These are phyloP conservation scores for Discostella pseudostelligera DNA, from an alignment of 108 stramenopile genomes.

Conservation along the genomic window DNA sequence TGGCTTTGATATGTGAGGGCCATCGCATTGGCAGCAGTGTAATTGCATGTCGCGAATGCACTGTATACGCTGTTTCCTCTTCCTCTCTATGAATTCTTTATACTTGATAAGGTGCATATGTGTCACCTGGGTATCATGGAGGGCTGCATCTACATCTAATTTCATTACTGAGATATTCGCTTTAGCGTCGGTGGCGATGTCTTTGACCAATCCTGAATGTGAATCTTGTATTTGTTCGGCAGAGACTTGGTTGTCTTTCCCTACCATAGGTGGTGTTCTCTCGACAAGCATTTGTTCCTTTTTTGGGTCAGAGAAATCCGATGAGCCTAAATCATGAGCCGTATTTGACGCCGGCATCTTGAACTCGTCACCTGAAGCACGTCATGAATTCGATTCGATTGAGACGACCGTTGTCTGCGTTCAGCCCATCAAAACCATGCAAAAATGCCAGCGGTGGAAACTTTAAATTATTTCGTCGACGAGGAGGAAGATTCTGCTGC, in stretches of 20 bases:
- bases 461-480: too few relatives aligned
- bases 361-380: too few relatives aligned
- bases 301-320: not conserved
- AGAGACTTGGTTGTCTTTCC: not conserved
- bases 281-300: not conserved
- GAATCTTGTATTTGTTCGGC: not conserved
- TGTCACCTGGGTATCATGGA: conserved; percentile 17
- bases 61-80: conserved; percentile 25
- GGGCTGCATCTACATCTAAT: conserved; percentile 25
- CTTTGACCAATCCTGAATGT: conserved; percentile 17
- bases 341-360: too few relatives aligned
- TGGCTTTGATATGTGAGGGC: conserved; percentile 44
- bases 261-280: not conserved
- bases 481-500: too few relatives aligned
- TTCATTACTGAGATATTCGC: conserved; percentile 28
- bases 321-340: too few relatives aligned
- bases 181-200: conserved; percentile 26
- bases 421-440: too few relatives aligned
- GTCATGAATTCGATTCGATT: too few relatives aligned
- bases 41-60: conserved; percentile 33
- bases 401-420: too few relatives aligned
- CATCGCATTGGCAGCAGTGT: conserved; percentile 44
- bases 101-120: conserved; percentile 25
- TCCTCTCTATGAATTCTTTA: conserved; percentile 42
- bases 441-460: too few relatives aligned